Evolutionary conservation across 1,284 basidiomycete species (phyloP).

Genomic region (Phenoliferia sp.): DNA sequence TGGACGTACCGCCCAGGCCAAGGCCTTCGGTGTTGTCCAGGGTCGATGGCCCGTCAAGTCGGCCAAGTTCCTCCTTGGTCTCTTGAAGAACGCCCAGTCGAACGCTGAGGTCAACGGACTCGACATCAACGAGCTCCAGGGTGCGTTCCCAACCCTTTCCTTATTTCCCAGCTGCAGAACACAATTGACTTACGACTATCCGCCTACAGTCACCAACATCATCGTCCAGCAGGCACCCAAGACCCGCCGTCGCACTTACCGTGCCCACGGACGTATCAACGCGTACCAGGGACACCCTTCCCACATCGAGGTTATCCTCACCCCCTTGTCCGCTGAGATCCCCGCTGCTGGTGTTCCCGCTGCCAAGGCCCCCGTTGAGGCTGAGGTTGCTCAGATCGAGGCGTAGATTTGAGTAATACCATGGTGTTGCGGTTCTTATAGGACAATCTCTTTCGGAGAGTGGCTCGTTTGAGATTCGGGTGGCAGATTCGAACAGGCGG

Average conservation of each 20-base stretch:
- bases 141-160: background rate
- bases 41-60: constrained; percentile 99
- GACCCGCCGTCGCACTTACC: constrained; percentile 99
- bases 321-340: constrained; percentile 70
- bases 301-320: constrained; percentile 92
- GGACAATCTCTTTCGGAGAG: too few species aligned
- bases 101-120: constrained; percentile 98
- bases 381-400: constrained; percentile 26
- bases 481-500: too few species aligned
- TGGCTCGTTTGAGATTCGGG: too few species aligned
- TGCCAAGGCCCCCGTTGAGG: constrained; percentile 3
- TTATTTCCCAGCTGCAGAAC: background rate
- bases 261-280: constrained; percentile 93
- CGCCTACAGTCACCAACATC: constrained; percentile 80
- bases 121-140: constrained; percentile 74
- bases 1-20: constrained; percentile 93
- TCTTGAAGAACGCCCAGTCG: constrained; percentile 98
- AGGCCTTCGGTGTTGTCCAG: constrained; percentile 48
- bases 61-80: constrained; percentile 86
- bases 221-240: constrained; percentile 98
- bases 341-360: constrained; percentile 60
- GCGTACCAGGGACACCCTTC: constrained; percentile 74
- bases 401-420: constrained; percentile 6
- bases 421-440: too few species aligned
- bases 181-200: background rate